phyloP scores from a whole-genome alignment of 331 rosid species.

The Quercus tomentella region DNA sequence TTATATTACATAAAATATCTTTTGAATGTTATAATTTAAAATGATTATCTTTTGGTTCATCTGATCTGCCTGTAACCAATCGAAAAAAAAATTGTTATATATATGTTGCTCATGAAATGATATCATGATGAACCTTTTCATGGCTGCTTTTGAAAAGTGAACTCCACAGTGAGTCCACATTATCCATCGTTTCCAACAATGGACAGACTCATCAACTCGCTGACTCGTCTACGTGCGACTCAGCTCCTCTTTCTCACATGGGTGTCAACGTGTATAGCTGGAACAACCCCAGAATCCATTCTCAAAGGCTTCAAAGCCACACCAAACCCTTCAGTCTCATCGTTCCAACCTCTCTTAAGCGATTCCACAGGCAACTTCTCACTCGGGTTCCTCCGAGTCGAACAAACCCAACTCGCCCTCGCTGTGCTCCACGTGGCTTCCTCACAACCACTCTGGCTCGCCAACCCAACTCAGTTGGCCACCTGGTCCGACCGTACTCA shows the following conservation, averaged over 20 bases:
- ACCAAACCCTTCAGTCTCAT: slow-evolving; percentile 35
- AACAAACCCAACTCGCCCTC: slow-evolving; percentile 45
- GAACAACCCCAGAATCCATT: slow-evolving; percentile 29
- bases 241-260: neutral
- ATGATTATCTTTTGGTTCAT: neutral
- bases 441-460: slow-evolving; percentile 59
- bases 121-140: no score
- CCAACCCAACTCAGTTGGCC: slow-evolving; percentile 33
- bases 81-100: neutral
- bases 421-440: slow-evolving; percentile 68
- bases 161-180: neutral
- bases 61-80: neutral
- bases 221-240: neutral
- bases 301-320: slow-evolving; percentile 49
- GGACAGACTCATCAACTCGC: slow-evolving; percentile 9
- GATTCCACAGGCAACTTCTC: slow-evolving; percentile 66
- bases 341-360: slow-evolving; percentile 61
- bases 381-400: slow-evolving; percentile 69
- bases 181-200: neutral
- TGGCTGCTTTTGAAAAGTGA: neutral
- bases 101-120: neutral
- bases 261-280: neutral
- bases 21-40: neutral
- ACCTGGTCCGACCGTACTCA: slow-evolving; percentile 55
- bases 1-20: neutral